Conservation (phyloP, 2,329 filamentous ascomycete species). For the Botrytis galanthina region DNA sequence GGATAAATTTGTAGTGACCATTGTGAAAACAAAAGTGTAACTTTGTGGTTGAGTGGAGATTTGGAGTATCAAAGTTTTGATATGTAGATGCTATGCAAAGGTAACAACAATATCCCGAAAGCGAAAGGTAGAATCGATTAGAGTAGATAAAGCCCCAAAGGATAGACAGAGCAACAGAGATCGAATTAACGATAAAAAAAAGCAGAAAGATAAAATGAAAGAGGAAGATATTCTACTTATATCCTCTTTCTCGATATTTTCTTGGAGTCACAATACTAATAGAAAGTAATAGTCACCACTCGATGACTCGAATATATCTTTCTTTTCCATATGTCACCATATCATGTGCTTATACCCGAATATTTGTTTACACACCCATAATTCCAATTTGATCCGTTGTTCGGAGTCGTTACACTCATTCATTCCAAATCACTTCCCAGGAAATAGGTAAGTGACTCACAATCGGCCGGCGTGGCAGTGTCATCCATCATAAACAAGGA, state of each 20-base stretch:
- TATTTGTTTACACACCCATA: neutral
- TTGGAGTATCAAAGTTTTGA: neutral
- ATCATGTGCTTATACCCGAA: neutral
- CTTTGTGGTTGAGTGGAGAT: neutral
- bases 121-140: neutral
- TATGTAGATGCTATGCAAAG: neutral
- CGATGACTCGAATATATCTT: constrained; percentile 7
- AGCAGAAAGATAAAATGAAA: neutral
- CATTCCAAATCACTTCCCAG: neutral
- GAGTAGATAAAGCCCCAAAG: neutral
- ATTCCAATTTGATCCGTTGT: neutral
- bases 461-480: constrained; percentile 6
- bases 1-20: neutral
- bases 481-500: neutral
- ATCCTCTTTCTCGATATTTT: neutral
- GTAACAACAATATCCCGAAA: neutral
- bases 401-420: neutral
- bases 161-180: neutral
- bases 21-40: neutral
- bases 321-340: neutral
- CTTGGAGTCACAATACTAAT: neutral
- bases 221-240: neutral
- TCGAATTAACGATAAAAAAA: neutral
- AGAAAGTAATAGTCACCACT: constrained; percentile 7
- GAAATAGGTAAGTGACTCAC: neutral